These are phyloP conservation scores for Rhododendron molle DNA, from an alignment of 148 eudicot species.

Conservation along the genomic window DNA sequence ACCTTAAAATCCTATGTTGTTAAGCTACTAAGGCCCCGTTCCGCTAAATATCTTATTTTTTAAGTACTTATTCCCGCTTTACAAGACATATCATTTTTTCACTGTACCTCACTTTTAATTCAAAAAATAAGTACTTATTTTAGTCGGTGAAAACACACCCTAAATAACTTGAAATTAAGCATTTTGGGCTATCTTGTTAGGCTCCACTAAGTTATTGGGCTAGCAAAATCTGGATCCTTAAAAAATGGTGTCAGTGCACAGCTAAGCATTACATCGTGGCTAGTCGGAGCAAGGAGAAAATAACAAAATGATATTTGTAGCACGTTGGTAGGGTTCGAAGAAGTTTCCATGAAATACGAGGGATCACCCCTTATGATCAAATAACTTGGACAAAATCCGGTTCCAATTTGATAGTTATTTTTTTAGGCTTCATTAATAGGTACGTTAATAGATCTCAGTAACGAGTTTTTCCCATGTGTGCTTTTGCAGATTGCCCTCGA, in stretches of 20 bases:
- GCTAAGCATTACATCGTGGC: too few relatives aligned
- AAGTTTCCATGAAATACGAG: background rate
- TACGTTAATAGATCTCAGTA: background rate
- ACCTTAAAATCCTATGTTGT: background rate
- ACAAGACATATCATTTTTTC: too few relatives aligned
- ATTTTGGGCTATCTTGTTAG: too few relatives aligned
- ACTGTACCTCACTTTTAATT: too few relatives aligned
- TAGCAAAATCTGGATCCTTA: background rate
- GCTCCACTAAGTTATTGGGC: background rate
- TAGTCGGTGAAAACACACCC: too few relatives aligned
- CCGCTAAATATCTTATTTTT: too few relatives aligned
- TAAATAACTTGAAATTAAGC: background rate
- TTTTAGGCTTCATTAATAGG: background rate
- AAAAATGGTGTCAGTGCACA: background rate
- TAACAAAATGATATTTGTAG: background rate
- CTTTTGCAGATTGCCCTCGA: slow-evolving; percentile 66
- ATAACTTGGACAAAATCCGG: background rate
- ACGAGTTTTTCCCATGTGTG: background rate
- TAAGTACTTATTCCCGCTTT: too few relatives aligned
- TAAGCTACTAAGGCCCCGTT: background rate
- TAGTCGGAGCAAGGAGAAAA: background rate
- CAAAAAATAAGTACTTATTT: too few relatives aligned
- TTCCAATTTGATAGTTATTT: background rate
- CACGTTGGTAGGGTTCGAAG: background rate
- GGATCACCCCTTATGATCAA: background rate